Evolutionary conservation across 1,284 basidiomycete genomes (phyloP).

Genomic region (Boletus mariae): DNA sequence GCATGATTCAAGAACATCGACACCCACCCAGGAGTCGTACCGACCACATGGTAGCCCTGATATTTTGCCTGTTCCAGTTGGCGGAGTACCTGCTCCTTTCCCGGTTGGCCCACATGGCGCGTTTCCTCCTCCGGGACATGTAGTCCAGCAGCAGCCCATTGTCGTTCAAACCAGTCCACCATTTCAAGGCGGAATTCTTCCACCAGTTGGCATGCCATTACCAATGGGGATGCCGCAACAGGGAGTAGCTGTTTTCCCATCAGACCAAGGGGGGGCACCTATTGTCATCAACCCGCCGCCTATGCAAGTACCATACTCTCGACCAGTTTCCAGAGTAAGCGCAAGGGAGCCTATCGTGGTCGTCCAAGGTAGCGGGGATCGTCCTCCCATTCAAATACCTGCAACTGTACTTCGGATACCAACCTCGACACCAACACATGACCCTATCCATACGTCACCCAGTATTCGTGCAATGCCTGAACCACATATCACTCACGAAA

Average conservation of each 20-base stretch:
- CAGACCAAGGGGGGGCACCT: background rate
- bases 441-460: conserved; percentile 19
- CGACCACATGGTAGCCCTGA: conserved; percentile 17
- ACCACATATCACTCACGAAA: conserved; percentile 1
- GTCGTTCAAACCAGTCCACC: conserved; percentile 9
- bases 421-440: conserved; percentile 9
- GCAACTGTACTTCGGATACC: conserved; percentile 14
- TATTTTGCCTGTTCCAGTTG: conserved; percentile 10
- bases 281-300: conserved; percentile 25
- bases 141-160: conserved; percentile 14
- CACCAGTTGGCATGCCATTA: background rate
- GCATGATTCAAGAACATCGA: conserved; percentile 23
- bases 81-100: conserved; percentile 17
- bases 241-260: background rate
- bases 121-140: conserved; percentile 22
- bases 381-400: conserved; percentile 12
- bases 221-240: background rate
- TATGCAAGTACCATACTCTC: conserved; percentile 11
- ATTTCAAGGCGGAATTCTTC: conserved; percentile 8
- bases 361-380: conserved; percentile 7
- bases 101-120: conserved; percentile 7
- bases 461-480: conserved; percentile 17
- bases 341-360: conserved; percentile 17
- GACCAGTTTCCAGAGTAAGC: conserved; percentile 17
- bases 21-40: conserved; percentile 25